Evolutionary conservation across 768 basidiomycete genomes (phyloP), one percentile per base, ranked within the genome.

Genomic region (Kwoniella mangroviensis): DNA sequence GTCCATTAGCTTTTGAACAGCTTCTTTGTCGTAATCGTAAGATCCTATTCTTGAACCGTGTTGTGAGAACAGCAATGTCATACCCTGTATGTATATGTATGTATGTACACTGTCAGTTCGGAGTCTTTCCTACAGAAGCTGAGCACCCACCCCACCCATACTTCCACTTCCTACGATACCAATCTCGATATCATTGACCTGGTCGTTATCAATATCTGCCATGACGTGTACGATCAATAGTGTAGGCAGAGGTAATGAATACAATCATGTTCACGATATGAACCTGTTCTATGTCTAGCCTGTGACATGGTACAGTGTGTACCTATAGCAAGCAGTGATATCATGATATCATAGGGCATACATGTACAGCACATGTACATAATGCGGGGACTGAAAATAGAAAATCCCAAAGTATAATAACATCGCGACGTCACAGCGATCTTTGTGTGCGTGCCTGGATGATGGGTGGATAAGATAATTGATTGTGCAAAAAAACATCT

Each of bases 151-250:
- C 58, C 68, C 71, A 45, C 79, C 79, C 76, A 80, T 80, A 34
- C 65, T 68, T 2, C 79, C 79, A 21, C 71, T 67, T 4, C 79
- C 79, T n/a, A 80, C 68, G 60, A 80, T 74, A 7, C 79, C 79
- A 43, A 75, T 64, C 63, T 80, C 71, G n/a, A 80, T 53, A 51
- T 76, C 63, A 12, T 71, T 57, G n/a, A 78, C 69, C 9, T 69
- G 40, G 49, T 70, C 63, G 49, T 76, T 76, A 43, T 79, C 79
- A n/a, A 78, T 57, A 43, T 78, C 76, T 52, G 75, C 73, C 76
- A 79, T 77, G n/a, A 42, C 43, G 34, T 43, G 34, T 34, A 34
- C 34, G 34, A 34, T 34, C 34, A 34, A 34, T 7, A 34, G 34
- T 34, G 34, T 34, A 34, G 6, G 6, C 9, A 5, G 34, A 34